Percentiles rank a stretch among this genome's conserved stretches.
phyloP scores from a whole-genome alignment of 495 filamentous ascomycete genomes.

The Aspergillus ellipticus region DNA sequence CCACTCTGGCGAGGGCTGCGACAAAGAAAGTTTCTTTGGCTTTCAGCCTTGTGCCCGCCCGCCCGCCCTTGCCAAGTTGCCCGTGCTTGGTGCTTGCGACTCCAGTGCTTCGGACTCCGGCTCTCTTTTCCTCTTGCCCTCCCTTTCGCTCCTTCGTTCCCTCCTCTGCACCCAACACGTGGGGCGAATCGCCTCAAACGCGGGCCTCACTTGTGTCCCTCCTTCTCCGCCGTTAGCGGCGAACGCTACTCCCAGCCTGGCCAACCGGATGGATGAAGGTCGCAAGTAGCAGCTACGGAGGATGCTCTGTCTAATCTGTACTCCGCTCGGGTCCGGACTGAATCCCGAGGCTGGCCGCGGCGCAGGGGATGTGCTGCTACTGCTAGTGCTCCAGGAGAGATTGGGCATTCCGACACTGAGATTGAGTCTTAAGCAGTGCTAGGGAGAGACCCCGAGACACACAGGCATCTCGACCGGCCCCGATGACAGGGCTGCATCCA shows the following conservation, averaged over 20 bases:
- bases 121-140: neutral
- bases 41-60: too few species aligned
- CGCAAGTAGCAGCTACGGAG: too few species aligned
- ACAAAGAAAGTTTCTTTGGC: too few species aligned
- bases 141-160: neutral
- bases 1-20: too few species aligned
- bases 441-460: neutral
- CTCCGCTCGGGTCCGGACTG: neutral
- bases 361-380: neutral
- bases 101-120: neutral
- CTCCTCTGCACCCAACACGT: neutral
- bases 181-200: neutral
- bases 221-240: neutral
- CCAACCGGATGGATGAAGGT: neutral
- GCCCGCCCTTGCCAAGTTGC: too few species aligned
- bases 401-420: neutral
- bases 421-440: neutral
- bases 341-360: neutral
- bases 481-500: neutral
- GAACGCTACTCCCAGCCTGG: neutral
- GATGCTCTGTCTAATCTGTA: too few species aligned
- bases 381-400: neutral
- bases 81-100: neutral
- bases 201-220: neutral
- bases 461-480: neutral